Evolutionary conservation across 352 stramenopile genomes (phyloP).

Genomic region (Blastocystis sp.): DNA sequence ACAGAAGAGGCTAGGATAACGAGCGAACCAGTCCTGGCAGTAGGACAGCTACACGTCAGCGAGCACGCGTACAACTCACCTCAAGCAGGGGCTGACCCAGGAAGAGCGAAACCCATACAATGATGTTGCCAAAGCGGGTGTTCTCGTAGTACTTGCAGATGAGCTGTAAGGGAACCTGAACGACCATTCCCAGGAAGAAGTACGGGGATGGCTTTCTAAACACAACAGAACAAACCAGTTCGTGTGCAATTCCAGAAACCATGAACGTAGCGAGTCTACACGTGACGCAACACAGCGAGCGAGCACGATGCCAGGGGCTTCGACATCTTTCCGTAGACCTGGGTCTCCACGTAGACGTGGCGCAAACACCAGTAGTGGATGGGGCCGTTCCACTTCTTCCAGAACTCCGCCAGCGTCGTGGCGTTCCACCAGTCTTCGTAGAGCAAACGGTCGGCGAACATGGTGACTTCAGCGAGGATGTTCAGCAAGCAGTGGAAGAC

Average conservation of each 20-base stretch:
- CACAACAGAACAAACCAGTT: constrained; percentile 91
- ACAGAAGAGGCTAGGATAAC: constrained; percentile 66
- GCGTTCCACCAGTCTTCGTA: constrained; percentile 97
- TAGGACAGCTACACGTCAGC: constrained; percentile 36
- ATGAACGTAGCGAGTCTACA: constrained; percentile 83
- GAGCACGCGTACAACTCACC: not conserved
- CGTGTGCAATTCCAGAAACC: constrained; percentile 90
- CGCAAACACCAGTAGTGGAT: constrained; percentile 91
- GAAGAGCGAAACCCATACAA: constrained; percentile 75
- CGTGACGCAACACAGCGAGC: constrained; percentile 77
- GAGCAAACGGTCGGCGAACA: constrained; percentile 87
- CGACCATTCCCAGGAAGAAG: constrained; percentile 91
- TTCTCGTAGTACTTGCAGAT: constrained; percentile 70
- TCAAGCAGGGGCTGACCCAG: constrained; percentile 74
- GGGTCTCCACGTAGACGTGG: constrained; percentile 83
- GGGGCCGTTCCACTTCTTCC: constrained; percentile 93
- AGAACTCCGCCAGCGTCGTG: constrained; percentile 86
- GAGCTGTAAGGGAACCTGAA: constrained; percentile 88
- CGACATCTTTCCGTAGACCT: constrained; percentile 82
- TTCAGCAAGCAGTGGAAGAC: constrained; percentile 96
- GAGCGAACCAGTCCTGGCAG: constrained; percentile 66
- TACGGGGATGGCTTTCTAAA: constrained; percentile 90
- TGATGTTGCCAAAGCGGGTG: constrained; percentile 72
- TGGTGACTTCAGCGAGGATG: constrained; percentile 89
- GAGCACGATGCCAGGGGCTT: constrained; percentile 79